Base-by-base conservation (phyloP, 176 grass and related monocot species). In the Musa beccarii region DNA sequence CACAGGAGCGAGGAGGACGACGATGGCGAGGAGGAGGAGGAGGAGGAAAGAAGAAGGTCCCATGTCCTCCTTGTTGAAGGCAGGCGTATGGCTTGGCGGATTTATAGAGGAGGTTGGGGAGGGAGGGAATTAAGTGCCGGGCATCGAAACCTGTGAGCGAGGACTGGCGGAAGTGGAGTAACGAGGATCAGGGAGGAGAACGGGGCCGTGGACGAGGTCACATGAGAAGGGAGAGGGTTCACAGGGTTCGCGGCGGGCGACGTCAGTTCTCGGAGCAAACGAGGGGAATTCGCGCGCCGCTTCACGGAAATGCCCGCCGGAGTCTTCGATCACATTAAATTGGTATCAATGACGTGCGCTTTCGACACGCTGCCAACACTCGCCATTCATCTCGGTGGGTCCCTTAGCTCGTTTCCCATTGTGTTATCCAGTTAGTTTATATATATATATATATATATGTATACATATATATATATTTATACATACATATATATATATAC, bases 141-240 rank as follows among this genome's bases (percentile, higher is more conserved):
- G 66, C 13, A 68, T 68, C 15, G 66, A 68, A 68, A 68, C 25
- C 14, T 68, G 66, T 68, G 25, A 68, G 34, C 66, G 28, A 13
- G 66, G 66, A 25, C 14, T 49, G 24, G 34, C 17, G 15, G 10
- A 68, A 9, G 28, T 29, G 25, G 28, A 9, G 66, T 11, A 13
- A 67, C 21, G 2, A 5, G 11, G 64, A 13, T 15, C 24, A 34
- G 24, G 6, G 66, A 15, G 11, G 24, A 15, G 54, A 17, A 59
- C 14, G 54, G 57, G 9, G 57, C 17, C 20, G 17, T 62, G 57
- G 57, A 6, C 2, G 22, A 26, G 11, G 24, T 68, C 66, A 68
- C 66, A 68, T 68, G 66, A 68, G 66, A 68, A 68, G 66, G 15
- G 66, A 68, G 66, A 13, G 11, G 25, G 12, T 26, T 68, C 66